Evolutionary conservation across 2,329 filamentous ascomycete species (phyloP).

Genomic region (Cytospora leucostoma): DNA sequence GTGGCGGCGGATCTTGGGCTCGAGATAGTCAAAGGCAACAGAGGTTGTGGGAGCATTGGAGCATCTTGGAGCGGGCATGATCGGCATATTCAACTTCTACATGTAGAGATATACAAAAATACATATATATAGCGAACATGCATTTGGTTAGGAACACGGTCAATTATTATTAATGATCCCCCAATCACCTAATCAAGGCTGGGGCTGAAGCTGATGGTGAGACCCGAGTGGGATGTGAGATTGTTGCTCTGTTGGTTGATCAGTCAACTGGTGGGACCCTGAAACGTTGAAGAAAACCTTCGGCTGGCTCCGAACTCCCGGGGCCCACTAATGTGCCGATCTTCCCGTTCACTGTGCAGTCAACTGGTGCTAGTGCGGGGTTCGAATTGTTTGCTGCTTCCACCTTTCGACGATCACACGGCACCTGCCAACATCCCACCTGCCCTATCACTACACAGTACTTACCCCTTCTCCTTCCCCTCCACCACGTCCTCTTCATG

Average conservation of each 20-base stretch:
- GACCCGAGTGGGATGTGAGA: no score
- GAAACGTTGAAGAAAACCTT: neutral
- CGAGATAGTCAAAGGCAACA: neutral
- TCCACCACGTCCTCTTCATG: slow-evolving; percentile 2
- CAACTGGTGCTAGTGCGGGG: neutral
- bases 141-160: neutral
- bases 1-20: neutral
- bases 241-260: no score
- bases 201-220: neutral
- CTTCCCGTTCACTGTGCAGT: neutral
- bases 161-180: neutral
- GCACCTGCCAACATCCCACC: no score
- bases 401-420: neutral
- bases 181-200: no score
- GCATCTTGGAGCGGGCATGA: neutral
- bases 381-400: neutral
- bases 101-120: neutral
- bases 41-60: neutral
- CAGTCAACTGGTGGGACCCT: no score
- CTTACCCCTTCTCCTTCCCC: neutral
- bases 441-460: no score
- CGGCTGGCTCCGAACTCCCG: slow-evolving; percentile 11
- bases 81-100: neutral
- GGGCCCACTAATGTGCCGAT: neutral
- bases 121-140: slow-evolving; percentile 5